These are phyloP conservation scores for Phytophthora palmivora DNA, from an alignment of 352 stramenopile species.

Conservation along the genomic window DNA sequence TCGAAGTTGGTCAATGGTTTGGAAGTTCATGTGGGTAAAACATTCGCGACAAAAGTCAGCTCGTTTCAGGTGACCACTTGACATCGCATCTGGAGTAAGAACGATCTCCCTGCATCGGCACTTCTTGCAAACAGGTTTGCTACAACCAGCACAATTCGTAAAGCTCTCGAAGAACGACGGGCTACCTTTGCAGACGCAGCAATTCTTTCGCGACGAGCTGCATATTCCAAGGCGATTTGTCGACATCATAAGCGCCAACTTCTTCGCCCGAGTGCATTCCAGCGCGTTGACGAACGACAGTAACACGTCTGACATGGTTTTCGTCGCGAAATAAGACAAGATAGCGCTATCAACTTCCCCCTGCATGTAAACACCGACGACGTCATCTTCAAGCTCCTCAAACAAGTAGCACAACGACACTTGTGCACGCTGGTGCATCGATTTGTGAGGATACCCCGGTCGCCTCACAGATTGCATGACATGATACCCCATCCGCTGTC, in stretches of 20 bases:
- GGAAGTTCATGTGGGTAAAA: conserved; percentile 19
- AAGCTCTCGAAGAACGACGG: conserved; percentile 29
- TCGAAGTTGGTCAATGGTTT: conserved; percentile 9
- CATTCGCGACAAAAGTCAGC: conserved; percentile 29
- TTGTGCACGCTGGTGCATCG: conserved; percentile 18
- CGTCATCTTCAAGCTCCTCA: conserved; percentile 27
- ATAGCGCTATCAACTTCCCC: conserved; percentile 11
- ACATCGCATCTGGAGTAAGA: conserved; percentile 4
- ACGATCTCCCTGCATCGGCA: conserved; percentile 25
- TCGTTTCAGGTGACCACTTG: conserved; percentile 10
- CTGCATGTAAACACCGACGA: conserved; percentile 32
- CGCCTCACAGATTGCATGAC: conserved; percentile 40
- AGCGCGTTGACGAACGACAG: conserved; percentile 15
- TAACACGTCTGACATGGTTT: conserved; percentile 17
- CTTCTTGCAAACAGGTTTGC: conserved; percentile 28
- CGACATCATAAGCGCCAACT: conserved; percentile 20
- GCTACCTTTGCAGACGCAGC: conserved; percentile 22
- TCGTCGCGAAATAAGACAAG: conserved; percentile 11
- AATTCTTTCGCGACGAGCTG: conserved; percentile 19
- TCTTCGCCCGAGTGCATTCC: conserved; percentile 30
- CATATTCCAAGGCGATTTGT: background rate
- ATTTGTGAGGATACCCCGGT: conserved; percentile 7
- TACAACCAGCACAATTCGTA: conserved; percentile 20
- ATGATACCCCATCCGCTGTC: conserved; percentile 41
- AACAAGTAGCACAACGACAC: conserved; percentile 37